Conservation (phyloP, 2,329 filamentous ascomycete genomes). For the Trichoderma harzianum region DNA sequence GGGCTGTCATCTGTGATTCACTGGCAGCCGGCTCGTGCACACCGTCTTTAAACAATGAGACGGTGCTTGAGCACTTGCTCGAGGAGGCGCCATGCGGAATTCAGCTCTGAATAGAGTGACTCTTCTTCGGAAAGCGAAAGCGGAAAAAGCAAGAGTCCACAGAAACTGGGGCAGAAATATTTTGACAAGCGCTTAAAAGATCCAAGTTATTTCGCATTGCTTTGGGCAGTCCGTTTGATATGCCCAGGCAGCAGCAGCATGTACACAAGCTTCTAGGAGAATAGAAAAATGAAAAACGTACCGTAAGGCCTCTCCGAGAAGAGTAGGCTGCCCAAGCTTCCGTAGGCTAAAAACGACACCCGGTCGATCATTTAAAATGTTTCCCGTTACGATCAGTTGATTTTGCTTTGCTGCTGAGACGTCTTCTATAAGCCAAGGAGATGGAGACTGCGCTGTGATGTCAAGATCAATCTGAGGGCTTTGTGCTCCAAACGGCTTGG, state of each 20-base stretch:
- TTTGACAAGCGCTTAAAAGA: no score
- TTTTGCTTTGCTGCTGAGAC: neutral
- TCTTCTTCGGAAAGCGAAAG: neutral
- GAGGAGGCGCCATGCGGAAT: neutral
- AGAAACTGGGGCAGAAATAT: neutral
- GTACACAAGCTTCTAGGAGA: neutral
- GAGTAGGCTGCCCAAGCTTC: neutral
- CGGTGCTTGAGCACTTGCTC: neutral
- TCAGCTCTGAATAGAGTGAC: neutral
- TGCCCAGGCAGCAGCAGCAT: neutral
- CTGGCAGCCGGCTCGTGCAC: neutral
- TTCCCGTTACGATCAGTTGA: neutral
- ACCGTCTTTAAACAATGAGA: neutral
- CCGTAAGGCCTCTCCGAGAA: neutral
- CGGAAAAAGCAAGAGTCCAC: neutral
- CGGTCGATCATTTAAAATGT: conserved; percentile 22
- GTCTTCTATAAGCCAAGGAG: neutral
- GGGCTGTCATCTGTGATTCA: conserved; percentile 11
- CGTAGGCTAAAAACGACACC: conserved; percentile 27
- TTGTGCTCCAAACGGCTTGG: conserved; percentile 31
- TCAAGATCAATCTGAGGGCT: conserved; percentile 16
- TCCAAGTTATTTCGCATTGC: neutral
- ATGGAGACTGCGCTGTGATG: conserved; percentile 3
- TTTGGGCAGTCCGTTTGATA: neutral
- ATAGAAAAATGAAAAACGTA: conserved; percentile 2